Conservation (phyloP, 768 basidiomycete species). For the Trametes cingulata region DNA sequence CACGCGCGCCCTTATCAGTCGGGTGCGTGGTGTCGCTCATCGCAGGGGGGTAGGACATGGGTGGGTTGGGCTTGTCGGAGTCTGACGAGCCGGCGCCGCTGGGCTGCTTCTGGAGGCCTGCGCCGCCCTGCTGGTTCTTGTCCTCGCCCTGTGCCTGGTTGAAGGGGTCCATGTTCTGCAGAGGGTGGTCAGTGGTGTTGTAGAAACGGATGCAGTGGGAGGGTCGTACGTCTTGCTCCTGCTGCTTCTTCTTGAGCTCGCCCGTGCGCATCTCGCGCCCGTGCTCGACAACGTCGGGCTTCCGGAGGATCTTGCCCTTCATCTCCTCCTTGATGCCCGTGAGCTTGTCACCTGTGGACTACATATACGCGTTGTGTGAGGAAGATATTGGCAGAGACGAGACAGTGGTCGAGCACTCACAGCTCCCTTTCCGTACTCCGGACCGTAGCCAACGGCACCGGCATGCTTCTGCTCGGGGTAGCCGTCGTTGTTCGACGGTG, state of each 20-base stretch:
- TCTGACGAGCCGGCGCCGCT: not conserved
- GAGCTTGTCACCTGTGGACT: constrained; percentile 39
- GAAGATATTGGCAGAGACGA: not conserved
- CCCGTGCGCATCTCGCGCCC: constrained; percentile 43
- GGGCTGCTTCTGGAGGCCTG: not conserved
- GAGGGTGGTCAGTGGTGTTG: not conserved
- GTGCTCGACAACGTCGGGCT: constrained; percentile 39
- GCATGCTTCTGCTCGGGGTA: constrained; percentile 45
- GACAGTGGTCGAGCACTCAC: constrained; percentile 25
- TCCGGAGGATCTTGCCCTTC: constrained; percentile 40
- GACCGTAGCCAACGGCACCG: constrained; percentile 44
- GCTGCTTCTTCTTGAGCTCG: constrained; percentile 39
- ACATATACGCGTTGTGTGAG: not conserved
- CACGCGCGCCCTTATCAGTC: constrained; percentile 16
- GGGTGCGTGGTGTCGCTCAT: constrained; percentile 10
- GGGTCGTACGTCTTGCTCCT: constrained; percentile 28
- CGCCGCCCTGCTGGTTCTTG: not conserved
- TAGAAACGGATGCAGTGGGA: not conserved
- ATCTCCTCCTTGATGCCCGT: constrained; percentile 40
- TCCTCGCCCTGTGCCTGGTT: not conserved
- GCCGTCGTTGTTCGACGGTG: constrained; percentile 12
- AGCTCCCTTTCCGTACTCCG: constrained; percentile 34
- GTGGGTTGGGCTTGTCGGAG: not conserved
- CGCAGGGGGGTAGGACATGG: constrained; percentile 6
- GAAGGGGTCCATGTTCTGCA: constrained; percentile 1